A percentile compares a stretch with the other conserved stretches of the same genome.
These are phyloP conservation scores for Jaapia argillacea DNA, from an alignment of 768 basidiomycete species.

Conservation along the genomic window DNA sequence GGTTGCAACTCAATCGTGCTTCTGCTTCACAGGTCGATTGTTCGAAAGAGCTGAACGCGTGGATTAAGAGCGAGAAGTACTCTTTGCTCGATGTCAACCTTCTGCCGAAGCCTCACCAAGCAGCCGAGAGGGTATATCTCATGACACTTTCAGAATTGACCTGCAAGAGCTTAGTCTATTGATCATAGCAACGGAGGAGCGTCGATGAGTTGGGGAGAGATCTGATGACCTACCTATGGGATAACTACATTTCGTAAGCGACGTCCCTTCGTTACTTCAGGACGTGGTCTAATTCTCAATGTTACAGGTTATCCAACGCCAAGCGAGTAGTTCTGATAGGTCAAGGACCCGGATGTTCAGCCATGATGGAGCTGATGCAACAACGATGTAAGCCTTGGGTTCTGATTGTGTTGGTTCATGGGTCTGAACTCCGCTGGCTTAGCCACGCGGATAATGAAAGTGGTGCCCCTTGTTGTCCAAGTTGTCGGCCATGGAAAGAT, in stretches of 20 bases:
- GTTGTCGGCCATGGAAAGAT: slow-evolving; percentile 58
- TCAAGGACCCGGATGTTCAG: slow-evolving; percentile 75
- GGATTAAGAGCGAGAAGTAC: slow-evolving; percentile 60
- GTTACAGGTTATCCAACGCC: slow-evolving; percentile 57
- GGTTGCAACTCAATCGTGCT: too few species aligned
- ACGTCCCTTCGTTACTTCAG: slow-evolving; percentile 4
- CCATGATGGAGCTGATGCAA: slow-evolving; percentile 66
- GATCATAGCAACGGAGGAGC: too few species aligned
- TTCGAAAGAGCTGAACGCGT: slow-evolving; percentile 68
- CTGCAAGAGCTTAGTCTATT: too few species aligned
- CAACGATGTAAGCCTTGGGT: slow-evolving; percentile 46
- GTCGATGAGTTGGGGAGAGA: slow-evolving; percentile 45
- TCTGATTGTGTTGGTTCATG: neutral
- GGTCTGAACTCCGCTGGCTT: neutral
- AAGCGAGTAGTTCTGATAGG: slow-evolving; percentile 74
- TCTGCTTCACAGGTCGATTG: slow-evolving; percentile 74
- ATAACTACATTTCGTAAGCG: slow-evolving; percentile 91
- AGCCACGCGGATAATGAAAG: slow-evolving; percentile 47
- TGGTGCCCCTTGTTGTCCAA: slow-evolving; percentile 67
- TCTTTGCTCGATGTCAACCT: slow-evolving; percentile 84
- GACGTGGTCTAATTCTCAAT: slow-evolving; percentile 1
- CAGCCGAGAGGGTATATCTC: slow-evolving; percentile 23
- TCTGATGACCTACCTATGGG: slow-evolving; percentile 83
- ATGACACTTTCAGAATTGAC: too few species aligned
- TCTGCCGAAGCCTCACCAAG: slow-evolving; percentile 44